Evolutionary conservation across 495 filamentous ascomycete genomes (phyloP), one percentile per base, ranked within the genome.

Genomic region (Penicillium samsonianum): DNA sequence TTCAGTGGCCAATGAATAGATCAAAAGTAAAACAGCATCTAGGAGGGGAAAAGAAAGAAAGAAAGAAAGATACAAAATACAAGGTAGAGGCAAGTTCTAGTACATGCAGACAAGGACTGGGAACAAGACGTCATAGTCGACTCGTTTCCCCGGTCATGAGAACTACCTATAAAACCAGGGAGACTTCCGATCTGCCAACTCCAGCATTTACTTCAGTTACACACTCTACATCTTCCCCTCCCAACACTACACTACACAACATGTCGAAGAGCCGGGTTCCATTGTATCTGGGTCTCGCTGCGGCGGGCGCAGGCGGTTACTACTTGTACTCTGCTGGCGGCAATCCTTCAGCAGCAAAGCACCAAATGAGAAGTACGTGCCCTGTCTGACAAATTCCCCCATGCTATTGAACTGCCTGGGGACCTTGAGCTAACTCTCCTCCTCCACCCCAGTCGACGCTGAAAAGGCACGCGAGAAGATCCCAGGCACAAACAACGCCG

Each of bases 291-390:
- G 90, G 85, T 58, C 65, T 85, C 47, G 81, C 78, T 14, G 87
- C 81, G 42, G 88, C 81, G 17, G 87, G 84, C 54, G 84, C 83
- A 38, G 79, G 83, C 42, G 93, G 87, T 16, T 97, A 97, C 82
- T 98, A 98, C 79, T 80, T 98, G 51, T 98, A 96, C 75, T 80
- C 76, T 22, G 90, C 93, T 1, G 92, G 92, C 49, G 94, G 94
- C 35, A 80, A 87, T 68, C 83, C 90, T n/a, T 86, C 88, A 56
- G 82, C 82, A 26, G 93, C 93, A 11, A 82, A 88, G 80, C 89
- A 92, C 78, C 73, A 92, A 58, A 79, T 89, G 60, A 90, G 96
- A 78, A 80, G 94, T 96, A 73, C 49, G 69, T 74, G 38, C 37
- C 14, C 37, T 58, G 20, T 54, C n/a, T 19, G 20, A 46, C 11